phyloP scores from a whole-genome alignment of 1,139 yeast species.

The Zygosaccharomyces pseudobailii region DNA sequence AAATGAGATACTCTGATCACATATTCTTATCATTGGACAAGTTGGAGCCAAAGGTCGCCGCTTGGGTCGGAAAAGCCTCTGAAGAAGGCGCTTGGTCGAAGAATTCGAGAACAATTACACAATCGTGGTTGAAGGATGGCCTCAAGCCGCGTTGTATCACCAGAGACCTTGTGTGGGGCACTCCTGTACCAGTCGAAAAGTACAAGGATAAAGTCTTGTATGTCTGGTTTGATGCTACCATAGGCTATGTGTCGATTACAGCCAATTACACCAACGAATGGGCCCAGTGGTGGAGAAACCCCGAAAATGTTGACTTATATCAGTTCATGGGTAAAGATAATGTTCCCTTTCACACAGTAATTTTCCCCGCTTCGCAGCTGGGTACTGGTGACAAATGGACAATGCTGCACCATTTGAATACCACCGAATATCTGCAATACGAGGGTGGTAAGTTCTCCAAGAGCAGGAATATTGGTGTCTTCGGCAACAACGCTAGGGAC shows the following conservation, averaged over 20 bases:
- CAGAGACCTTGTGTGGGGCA: conserved; percentile 96
- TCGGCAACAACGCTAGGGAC: conserved; percentile 95
- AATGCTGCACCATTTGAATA: conserved; percentile 79
- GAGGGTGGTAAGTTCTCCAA: conserved; percentile 98
- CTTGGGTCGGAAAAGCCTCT: conserved; percentile 69
- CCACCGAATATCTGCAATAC: conserved; percentile 94
- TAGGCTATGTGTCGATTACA: conserved; percentile 93
- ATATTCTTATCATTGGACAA: conserved; percentile 79
- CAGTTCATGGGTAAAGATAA: conserved; percentile 99
- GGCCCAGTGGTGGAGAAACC: conserved; percentile 91
- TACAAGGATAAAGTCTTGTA: conserved; percentile 86
- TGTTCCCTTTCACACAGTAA: conserved; percentile 97
- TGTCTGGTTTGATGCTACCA: conserved; percentile 98
- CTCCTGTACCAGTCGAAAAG: conserved; percentile 86
- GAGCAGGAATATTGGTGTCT: conserved; percentile 94
- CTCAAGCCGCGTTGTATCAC: conserved; percentile 93
- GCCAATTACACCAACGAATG: conserved; percentile 84
- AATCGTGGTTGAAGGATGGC: conserved; percentile 92
- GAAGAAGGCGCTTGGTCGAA: conserved; percentile 83
- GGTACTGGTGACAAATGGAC: conserved; percentile 93
- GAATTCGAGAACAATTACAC: conserved; percentile 81
- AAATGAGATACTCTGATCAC: conserved; percentile 77
- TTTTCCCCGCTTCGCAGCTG: conserved; percentile 86
- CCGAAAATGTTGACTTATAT: conserved; percentile 76
- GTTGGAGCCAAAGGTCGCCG: conserved; percentile 65